Evolutionary conservation across 2,329 filamentous ascomycete species (phyloP).

Genomic region (Colletotrichum costaricense): DNA sequence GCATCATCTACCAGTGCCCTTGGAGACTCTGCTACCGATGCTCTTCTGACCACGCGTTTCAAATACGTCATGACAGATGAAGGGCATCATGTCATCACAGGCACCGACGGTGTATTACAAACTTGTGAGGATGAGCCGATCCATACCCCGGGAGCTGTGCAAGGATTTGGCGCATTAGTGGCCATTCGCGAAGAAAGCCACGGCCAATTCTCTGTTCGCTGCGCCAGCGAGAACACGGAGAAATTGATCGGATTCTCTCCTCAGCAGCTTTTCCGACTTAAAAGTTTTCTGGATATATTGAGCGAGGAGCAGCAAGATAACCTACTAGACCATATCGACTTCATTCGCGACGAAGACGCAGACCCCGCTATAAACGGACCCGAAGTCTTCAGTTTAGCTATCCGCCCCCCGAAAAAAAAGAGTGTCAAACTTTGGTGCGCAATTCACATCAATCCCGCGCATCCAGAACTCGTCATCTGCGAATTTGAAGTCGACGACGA

Average conservation of each 20-base stretch:
- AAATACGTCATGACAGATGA: conserved; percentile 81
- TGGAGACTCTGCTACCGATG: conserved; percentile 8
- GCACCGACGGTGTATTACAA: conserved; percentile 78
- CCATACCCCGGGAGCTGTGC: conserved; percentile 84
- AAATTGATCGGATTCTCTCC: conserved; percentile 82
- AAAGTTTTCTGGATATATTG: conserved; percentile 85
- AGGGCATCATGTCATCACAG: conserved; percentile 86
- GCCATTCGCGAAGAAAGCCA: conserved; percentile 78
- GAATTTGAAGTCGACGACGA: conserved; percentile 92
- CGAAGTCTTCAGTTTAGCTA: conserved; percentile 84
- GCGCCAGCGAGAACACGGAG: conserved; percentile 85
- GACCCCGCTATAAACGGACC: conserved; percentile 82
- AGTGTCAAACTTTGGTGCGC: conserved; percentile 86
- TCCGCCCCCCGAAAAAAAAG: conserved; percentile 69
- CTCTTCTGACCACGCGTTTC: conserved; percentile 77
- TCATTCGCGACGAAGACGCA: conserved; percentile 84
- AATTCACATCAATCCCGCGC: conserved; percentile 77
- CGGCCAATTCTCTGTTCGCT: conserved; percentile 75
- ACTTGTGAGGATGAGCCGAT: conserved; percentile 93
- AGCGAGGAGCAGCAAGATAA: conserved; percentile 87
- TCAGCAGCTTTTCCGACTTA: conserved; percentile 77
- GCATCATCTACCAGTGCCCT: background rate
- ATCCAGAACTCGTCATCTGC: conserved; percentile 81
- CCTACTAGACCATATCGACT: conserved; percentile 87
- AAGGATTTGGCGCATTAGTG: conserved; percentile 82